Evolutionary conservation across 305 asterid genomes (phyloP), one percentile per base, ranked within the genome.

Genomic region (Vinca major): DNA sequence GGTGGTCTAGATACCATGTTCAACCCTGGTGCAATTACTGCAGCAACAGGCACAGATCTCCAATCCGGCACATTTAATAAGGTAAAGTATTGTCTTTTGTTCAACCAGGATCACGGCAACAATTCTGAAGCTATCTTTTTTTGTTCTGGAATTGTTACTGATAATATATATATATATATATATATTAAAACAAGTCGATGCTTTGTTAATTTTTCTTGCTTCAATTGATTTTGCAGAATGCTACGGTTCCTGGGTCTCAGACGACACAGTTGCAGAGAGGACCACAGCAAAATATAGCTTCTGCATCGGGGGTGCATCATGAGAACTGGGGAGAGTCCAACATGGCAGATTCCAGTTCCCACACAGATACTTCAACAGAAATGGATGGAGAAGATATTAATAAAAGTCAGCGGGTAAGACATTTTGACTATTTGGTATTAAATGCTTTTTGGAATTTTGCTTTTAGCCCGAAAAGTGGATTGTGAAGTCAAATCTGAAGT

Each of bases 321-420:
- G 97, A 92, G 77, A 88, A 86, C 68, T 92, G 98, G 97, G 96
- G 87, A n/a, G 98, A 90, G 77, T 89, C 96, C 17, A 89, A 89
- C 85, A 81, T 84, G 89, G 95, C 91, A 45, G 96, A 88, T 70
- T 86, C 95, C 76, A 83, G 93, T 77, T 87, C 96, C 54, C 96
- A 67, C 20, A 83, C 93, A 4, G 97, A 92, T 81, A 86, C 96
- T 70, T 92, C 98, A 5, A 84, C 90, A 66, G 98, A 92, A 72
- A 67, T 71, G 69, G 98, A 92, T 45, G 86, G 85, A 41, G 93
- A 90, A 56, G 96, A 26, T 26, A 26, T 26, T 26, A 26, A 92
- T 73, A 86, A 69, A 74, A 84, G 73, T 75, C 96, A 77, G 66
- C 80, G 77, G 89, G 98, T 92, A 71, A 51, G 57, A 50, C 77